Base-by-base conservation (phyloP, 495 filamentous ascomycete species). In the Penicillium canariense region DNA sequence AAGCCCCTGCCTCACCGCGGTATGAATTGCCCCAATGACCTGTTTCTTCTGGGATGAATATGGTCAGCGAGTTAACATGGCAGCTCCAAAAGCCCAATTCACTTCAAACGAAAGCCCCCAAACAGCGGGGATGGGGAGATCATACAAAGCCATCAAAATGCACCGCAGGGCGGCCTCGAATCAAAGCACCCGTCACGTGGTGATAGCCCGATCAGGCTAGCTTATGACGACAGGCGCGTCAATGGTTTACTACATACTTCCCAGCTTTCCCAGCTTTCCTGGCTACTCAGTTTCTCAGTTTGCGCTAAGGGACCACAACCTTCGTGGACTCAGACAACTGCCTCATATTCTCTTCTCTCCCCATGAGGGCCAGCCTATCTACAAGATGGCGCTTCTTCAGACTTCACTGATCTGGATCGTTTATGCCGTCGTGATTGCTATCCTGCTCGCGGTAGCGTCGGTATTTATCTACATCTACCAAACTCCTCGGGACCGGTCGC, bases 391-490 rank as follows among this genome's bases (percentile, higher is more conserved):
- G 14, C 79, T 91, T 62, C 81, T 96, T 48, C 89, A 91, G 67
- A 86, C 85, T 5, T 87, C 88, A 60, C 81, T 96, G 35, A 95
- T 96, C 59, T 96, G 92, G 91, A 82, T 92, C 27, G 81, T 92
- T n/a, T 97, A 91, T 72, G 90, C 84, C 52, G 83, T 91, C 34
- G 89, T 87, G 32, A 75, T 96, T 31, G 85, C 70, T 49, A 65
- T 96, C 28, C 77, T 88, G 55, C 75, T 91, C 32, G 68, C 81
- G 47, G 82, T 89, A 54, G 85, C 91, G 49, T 81, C 87, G 47
- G 81, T 93, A 56, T 95, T 95, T 52, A 89, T 92, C 28, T 89
- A 87, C 70, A 60, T 83, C 54, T 97, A 96, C 77, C 93, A 97
- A 69, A 85, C 84, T 12, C 90, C 91, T 32, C 82, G 87, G 39